Evolutionary conservation across 78 protist genomes (phyloP).

Genomic region (Polysphondylium violaceum): DNA sequence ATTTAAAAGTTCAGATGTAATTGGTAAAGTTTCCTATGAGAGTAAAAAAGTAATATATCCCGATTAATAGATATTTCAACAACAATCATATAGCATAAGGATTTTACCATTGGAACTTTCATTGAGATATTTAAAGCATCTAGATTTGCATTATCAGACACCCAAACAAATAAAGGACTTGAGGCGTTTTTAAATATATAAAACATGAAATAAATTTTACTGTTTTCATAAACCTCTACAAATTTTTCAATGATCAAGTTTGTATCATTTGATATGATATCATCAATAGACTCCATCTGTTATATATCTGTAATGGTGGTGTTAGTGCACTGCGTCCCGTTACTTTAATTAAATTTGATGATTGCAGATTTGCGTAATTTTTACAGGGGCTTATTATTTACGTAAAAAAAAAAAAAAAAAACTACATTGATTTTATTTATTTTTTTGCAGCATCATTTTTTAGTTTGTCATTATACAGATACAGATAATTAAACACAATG

Average conservation of each 20-base stretch:
- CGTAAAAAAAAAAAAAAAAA: background rate
- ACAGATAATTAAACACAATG: background rate
- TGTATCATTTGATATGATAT: background rate
- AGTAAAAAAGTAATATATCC: too few relatives aligned
- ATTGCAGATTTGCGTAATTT: background rate
- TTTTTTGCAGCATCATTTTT: background rate
- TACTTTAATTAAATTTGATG: background rate
- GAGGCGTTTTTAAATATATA: conserved; percentile 1
- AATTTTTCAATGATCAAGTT: conserved; percentile 11
- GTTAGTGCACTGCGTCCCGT: too few relatives aligned
- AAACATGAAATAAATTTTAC: conserved; percentile 20
- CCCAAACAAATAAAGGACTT: conserved; percentile 4
- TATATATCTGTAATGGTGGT: too few relatives aligned
- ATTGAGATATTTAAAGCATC: conserved; percentile 4
- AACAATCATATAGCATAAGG: background rate
- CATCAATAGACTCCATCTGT: too few relatives aligned
- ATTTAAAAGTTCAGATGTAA: conserved; percentile 2
- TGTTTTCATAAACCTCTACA: conserved; percentile 11
- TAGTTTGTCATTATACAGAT: background rate
- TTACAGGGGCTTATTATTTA: background rate
- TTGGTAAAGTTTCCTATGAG: background rate
- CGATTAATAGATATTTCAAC: too few relatives aligned
- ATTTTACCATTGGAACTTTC: conserved; percentile 16
- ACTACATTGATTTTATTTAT: background rate
- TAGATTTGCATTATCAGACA: background rate